phyloP scores from a whole-genome alignment of 140 eudicot species.

The Cichorium intybus region DNA sequence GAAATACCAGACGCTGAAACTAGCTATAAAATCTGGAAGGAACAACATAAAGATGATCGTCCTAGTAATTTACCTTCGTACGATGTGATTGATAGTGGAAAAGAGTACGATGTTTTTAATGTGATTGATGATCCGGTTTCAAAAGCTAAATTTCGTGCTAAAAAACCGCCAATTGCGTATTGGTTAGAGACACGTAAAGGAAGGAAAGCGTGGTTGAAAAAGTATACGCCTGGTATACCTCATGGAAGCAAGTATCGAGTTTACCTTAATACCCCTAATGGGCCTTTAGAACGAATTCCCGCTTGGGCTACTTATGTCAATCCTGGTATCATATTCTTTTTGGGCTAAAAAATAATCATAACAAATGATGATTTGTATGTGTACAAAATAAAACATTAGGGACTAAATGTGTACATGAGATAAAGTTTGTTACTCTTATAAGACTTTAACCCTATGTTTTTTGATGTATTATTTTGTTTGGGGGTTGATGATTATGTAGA shows the following conservation, averaged over 20 bases:
- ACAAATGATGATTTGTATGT: too few relatives aligned
- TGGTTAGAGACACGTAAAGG: conserved; percentile 99
- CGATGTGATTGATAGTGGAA: conserved; percentile 85
- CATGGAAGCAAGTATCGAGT: conserved; percentile 98
- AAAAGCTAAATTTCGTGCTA: conserved; percentile 57
- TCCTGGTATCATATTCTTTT: conserved; percentile 57
- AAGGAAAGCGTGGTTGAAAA: conserved; percentile 83
- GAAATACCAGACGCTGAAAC: conserved; percentile 80
- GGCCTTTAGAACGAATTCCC: conserved; percentile 93
- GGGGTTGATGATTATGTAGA: conserved; percentile 40
- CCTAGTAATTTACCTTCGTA: conserved; percentile 56
- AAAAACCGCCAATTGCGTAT: conserved; percentile 84
- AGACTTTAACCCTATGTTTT: conserved; percentile 5
- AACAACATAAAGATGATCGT: conserved; percentile 83
- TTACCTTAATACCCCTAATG: conserved; percentile 84
- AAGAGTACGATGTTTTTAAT: conserved; percentile 60
- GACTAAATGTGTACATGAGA: too few relatives aligned
- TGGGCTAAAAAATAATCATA: too few relatives aligned
- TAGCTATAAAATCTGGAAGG: conserved; percentile 71
- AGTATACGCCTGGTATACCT: conserved; percentile 81
- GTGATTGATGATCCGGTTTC: conserved; percentile 74
- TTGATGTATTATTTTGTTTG: conserved; percentile 1
- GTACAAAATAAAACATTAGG: too few relatives aligned
- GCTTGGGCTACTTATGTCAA: conserved; percentile 98
- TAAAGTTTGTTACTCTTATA: too few relatives aligned